These are phyloP conservation scores for Fusarium sp. DNA, from an alignment of 2,329 filamentous ascomycete genomes.

Conservation along the genomic window DNA sequence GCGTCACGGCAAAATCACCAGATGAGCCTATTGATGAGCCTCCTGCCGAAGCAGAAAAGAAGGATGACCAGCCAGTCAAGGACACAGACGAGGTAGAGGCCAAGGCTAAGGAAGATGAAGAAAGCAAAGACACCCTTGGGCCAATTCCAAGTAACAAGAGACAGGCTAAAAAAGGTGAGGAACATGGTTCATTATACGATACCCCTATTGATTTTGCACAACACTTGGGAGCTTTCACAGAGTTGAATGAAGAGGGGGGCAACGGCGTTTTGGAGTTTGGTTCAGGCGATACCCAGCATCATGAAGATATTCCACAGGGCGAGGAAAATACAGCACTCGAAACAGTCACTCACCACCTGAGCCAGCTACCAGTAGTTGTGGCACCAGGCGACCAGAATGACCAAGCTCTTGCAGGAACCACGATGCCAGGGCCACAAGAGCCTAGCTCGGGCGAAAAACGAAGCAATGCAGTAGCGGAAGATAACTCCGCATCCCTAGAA, in stretches of 20 bases:
- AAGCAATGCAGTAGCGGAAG: slow-evolving; percentile 12
- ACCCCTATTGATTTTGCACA: slow-evolving; percentile 50
- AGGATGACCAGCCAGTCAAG: slow-evolving; percentile 17
- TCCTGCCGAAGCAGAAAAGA: slow-evolving; percentile 32
- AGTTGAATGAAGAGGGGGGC: slow-evolving; percentile 39
- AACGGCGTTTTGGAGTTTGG: slow-evolving; percentile 43
- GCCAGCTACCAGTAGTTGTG: slow-evolving; percentile 20
- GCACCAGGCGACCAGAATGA: slow-evolving; percentile 15
- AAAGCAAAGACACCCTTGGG: slow-evolving; percentile 53
- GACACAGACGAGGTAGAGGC: slow-evolving; percentile 21
- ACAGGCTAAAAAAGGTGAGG: slow-evolving; percentile 56
- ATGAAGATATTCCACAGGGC: slow-evolving; percentile 25
- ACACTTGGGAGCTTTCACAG: slow-evolving; percentile 43
- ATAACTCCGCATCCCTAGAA: slow-evolving; percentile 10
- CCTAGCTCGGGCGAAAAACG: slow-evolving; percentile 14
- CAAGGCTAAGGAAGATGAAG: slow-evolving; percentile 44
- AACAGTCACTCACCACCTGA: slow-evolving; percentile 19
- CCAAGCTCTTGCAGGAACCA: slow-evolving; percentile 30
- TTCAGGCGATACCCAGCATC: slow-evolving; percentile 41
- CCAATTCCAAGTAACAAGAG: slow-evolving; percentile 51
- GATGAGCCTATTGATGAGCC: slow-evolving; percentile 29
- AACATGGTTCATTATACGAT: slow-evolving; percentile 50
- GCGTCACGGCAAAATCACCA: slow-evolving; percentile 12
- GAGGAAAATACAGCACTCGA: slow-evolving; percentile 41
- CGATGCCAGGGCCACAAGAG: slow-evolving; percentile 32